Evolutionary conservation across 2,329 filamentous ascomycete genomes (phyloP).

Genomic region (Pseudocercospora eumusae): DNA sequence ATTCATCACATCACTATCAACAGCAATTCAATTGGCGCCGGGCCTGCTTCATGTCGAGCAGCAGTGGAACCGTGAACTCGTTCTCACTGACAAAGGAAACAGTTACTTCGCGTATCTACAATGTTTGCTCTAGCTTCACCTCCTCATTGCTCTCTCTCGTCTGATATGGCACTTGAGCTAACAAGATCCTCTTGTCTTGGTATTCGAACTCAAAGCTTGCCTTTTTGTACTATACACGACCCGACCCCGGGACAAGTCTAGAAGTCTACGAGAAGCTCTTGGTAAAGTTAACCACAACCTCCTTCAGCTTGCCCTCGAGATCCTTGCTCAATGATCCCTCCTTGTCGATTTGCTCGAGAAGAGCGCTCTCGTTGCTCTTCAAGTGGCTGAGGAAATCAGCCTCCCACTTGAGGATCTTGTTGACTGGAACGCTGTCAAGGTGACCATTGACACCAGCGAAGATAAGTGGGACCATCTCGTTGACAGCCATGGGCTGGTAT

Average conservation of each 20-base stretch:
- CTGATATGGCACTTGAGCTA: conserved; percentile 15
- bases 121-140: conserved; percentile 24
- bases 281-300: conserved; percentile 77
- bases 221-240: conserved; percentile 40
- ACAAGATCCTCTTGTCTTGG: conserved; percentile 24
- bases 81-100: conserved; percentile 31
- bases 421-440: conserved; percentile 84
- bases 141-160: conserved; percentile 18
- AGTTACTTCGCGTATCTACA: conserved; percentile 36
- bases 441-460: conserved; percentile 98
- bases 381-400: conserved; percentile 89
- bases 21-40: too few species aligned
- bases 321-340: conserved; percentile 97
- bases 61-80: neutral
- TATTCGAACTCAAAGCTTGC: conserved; percentile 29
- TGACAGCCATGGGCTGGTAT: conserved; percentile 97
- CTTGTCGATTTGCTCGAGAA: conserved; percentile 86
- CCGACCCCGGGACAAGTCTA: conserved; percentile 25
- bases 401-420: conserved; percentile 93
- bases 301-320: conserved; percentile 77
- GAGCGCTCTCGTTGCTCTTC: conserved; percentile 82
- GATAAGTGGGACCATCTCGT: conserved; percentile 99
- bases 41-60: too few species aligned
- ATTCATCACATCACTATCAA: too few species aligned
- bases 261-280: conserved; percentile 73